These are phyloP conservation scores for Fusarium cyanostomum DNA, from an alignment of 2,329 filamentous ascomycete species.

Conservation along the genomic window DNA sequence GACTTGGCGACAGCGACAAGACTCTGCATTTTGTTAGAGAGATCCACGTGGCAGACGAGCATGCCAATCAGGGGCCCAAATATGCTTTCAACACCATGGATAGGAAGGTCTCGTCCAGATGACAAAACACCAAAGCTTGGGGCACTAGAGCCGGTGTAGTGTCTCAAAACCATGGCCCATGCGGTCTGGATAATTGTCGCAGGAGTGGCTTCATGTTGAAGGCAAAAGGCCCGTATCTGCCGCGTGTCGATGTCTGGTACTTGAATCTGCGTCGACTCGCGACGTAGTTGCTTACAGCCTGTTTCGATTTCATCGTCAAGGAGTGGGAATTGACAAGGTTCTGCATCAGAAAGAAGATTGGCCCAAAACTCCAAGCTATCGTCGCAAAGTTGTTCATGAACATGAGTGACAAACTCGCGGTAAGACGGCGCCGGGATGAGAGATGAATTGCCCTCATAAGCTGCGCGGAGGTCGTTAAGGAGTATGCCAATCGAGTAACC, in stretches of 20 bases:
- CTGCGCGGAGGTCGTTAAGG: neutral
- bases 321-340: conserved; percentile 5
- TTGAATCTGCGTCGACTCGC: neutral
- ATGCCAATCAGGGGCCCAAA: too few species aligned
- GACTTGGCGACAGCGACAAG: neutral
- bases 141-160: neutral
- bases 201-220: neutral
- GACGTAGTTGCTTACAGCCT: neutral
- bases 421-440: neutral
- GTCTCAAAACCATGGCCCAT: neutral
- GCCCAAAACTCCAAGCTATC: neutral
- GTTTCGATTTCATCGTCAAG: neutral
- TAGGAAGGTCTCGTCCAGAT: too few species aligned
- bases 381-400: neutral
- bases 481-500: neutral
- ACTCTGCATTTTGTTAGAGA: conserved; percentile 2
- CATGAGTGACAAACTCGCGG: neutral
- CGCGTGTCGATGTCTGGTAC: neutral
- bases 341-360: neutral
- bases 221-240: neutral
- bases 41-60: conserved; percentile 9
- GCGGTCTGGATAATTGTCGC: neutral
- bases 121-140: neutral
- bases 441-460: neutral
- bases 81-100: too few species aligned